Conservation (phyloP, 2,329 filamentous ascomycete genomes). For the Ophiosphaerella herpotricha region DNA sequence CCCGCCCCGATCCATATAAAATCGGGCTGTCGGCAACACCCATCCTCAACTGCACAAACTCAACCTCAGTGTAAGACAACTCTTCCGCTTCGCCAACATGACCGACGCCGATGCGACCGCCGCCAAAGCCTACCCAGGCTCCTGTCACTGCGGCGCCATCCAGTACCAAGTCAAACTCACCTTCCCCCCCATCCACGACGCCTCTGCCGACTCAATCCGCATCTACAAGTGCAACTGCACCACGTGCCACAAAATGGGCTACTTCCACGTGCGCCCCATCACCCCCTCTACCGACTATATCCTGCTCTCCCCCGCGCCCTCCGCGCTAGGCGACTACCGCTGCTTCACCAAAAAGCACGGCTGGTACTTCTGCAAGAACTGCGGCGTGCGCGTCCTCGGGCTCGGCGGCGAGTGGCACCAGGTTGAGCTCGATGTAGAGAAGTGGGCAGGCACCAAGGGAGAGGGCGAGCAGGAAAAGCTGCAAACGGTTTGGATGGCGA, state of each 20-base stretch:
- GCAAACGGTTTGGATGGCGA: slow-evolving; percentile 32
- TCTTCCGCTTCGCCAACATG: slow-evolving; percentile 14
- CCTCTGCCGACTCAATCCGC: slow-evolving; percentile 21
- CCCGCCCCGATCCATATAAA: no score
- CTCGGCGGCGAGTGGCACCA: slow-evolving; percentile 34
- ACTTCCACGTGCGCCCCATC: slow-evolving; percentile 53
- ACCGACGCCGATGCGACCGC: slow-evolving; percentile 24
- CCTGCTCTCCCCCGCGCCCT: slow-evolving; percentile 49
- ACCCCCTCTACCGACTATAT: slow-evolving; percentile 51
- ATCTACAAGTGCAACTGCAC: slow-evolving; percentile 56
- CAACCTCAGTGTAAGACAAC: background rate
- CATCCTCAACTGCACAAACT: background rate
- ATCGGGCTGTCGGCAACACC: no score
- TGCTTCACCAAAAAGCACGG: slow-evolving; percentile 38
- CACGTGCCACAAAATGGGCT: slow-evolving; percentile 55
- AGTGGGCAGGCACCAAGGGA: slow-evolving; percentile 23
- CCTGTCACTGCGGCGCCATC: slow-evolving; percentile 54
- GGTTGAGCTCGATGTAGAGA: slow-evolving; percentile 23
- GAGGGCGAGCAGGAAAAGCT: slow-evolving; percentile 11
- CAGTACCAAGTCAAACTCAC: slow-evolving; percentile 52
- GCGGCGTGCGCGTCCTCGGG: slow-evolving; percentile 53
- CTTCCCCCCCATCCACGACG: slow-evolving; percentile 42
- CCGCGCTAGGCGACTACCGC: slow-evolving; percentile 50
- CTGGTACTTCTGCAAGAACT: slow-evolving; percentile 56
- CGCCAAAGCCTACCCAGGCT: slow-evolving; percentile 43